Percentiles rank a stretch among this genome's conserved stretches.
Evolutionary conservation across 1,284 basidiomycete species (phyloP).

Genomic region (Meira nashicola): DNA sequence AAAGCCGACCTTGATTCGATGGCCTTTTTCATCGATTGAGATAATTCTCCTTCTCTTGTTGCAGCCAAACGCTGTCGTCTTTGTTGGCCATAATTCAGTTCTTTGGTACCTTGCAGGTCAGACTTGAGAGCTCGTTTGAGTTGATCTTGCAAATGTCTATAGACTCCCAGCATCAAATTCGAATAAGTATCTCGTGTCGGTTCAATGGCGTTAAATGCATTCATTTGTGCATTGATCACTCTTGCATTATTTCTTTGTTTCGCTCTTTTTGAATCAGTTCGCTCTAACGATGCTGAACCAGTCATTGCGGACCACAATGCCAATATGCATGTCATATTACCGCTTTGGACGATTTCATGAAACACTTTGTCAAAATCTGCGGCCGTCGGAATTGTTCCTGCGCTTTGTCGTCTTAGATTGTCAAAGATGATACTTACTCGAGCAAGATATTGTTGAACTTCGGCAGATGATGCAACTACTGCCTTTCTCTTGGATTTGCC

Average conservation of each 20-base stretch:
- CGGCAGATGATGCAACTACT: conserved; percentile 13
- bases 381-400: background rate
- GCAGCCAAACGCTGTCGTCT: conserved; percentile 18
- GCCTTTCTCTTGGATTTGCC: conserved; percentile 5
- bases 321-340: conserved; percentile 24
- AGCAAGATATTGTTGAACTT: conserved; percentile 9
- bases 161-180: conserved; percentile 39
- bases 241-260: background rate
- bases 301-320: conserved; percentile 34
- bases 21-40: conserved; percentile 20
- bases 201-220: conserved; percentile 10
- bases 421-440: background rate
- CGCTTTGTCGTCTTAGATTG: conserved; percentile 1
- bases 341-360: conserved; percentile 4
- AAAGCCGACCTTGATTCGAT: too few relatives aligned
- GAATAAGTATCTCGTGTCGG: conserved; percentile 33
- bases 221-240: background rate
- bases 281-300: conserved; percentile 2
- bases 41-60: conserved; percentile 29
- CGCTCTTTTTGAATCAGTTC: background rate
- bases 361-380: conserved; percentile 15
- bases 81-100: background rate
- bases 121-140: conserved; percentile 28
- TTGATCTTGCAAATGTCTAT: conserved; percentile 30
- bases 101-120: conserved; percentile 8